These are phyloP conservation scores for Colletotrichum limetticola DNA, from an alignment of 2,329 filamentous ascomycete genomes.

Conservation along the genomic window DNA sequence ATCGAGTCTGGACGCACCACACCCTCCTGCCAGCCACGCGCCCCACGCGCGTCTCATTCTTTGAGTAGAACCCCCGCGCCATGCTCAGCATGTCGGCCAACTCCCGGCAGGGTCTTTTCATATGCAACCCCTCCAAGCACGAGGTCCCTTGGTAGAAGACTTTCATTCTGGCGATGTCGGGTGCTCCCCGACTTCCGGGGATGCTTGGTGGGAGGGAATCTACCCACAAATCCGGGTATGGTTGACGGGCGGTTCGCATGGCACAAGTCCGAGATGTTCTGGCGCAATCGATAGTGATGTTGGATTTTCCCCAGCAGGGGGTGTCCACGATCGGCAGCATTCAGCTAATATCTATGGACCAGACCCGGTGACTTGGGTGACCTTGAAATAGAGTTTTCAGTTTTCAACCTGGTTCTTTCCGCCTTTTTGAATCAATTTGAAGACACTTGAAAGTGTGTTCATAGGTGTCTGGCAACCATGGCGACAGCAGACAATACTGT, in stretches of 20 bases:
- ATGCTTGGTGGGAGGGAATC: neutral
- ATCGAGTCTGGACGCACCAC: neutral
- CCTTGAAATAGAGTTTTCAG: neutral
- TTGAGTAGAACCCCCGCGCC: neutral
- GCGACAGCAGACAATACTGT: conserved; percentile 2
- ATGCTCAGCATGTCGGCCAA: conserved; percentile 11
- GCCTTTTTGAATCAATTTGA: neutral
- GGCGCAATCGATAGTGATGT: conserved; percentile 18
- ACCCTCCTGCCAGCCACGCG: neutral
- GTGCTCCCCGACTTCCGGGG: conserved; percentile 10
- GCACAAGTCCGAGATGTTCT: conserved; percentile 25
- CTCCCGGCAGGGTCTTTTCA: conserved; percentile 16
- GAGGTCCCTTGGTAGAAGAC: neutral
- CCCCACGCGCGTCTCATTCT: conserved; percentile 8
- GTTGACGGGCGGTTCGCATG: conserved; percentile 1
- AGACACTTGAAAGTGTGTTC: neutral
- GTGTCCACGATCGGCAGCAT: neutral
- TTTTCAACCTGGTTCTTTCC: no score
- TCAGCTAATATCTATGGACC: conserved; percentile 1
- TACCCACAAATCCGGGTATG: conserved; percentile 3
- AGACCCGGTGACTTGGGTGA: neutral
- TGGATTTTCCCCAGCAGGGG: neutral
- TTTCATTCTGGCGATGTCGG: conserved; percentile 1
- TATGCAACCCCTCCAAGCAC: neutral
- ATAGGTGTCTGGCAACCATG: neutral